Base-by-base conservation (phyloP, 2,329 filamentous ascomycete species). In the Fusarium cicatricum region DNA sequence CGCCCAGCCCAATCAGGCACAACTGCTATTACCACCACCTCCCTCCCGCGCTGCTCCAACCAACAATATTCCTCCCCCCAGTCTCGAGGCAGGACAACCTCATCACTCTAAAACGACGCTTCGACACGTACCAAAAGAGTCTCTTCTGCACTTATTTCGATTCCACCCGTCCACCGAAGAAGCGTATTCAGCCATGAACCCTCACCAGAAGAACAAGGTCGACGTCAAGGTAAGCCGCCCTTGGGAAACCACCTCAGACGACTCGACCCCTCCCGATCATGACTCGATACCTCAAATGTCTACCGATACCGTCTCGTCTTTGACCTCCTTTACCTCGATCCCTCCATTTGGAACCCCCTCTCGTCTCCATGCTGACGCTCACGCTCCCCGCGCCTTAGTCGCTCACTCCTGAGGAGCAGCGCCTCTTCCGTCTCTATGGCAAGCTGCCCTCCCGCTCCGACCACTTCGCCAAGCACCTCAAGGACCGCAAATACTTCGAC, bases 401-500 rank as follows among this genome's bases (percentile, higher is more conserved):
- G 66, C 85, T 99, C 78, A 90, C 90, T 49, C 89, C 93, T 59
- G 95, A 99, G 72, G 95, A 99, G 83, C 93, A 97, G 79, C 91
- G 91, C 62, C 89, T 98, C 72, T 95, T 98, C 84, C 90, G 93
- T 65, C 89, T 98, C 64, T 99, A 99, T 78, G 95, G 95, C 79
- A 98, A 98, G 80, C 89, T 98, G 58, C 95, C 95, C 64, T 96
- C 90, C 77, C 95, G 95, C 77, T 96, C 93, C 76, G 94, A 97
- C 77, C 86, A 97, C 71, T 89, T 98, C 70, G 92, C 96, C 82
- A 98, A 98, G 83, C 96, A 98, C 75, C 86, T 98, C 74, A 97
- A 97, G 85, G 95, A 98, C 77, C 93, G 95, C 82, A 99, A 96
- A 81, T 97, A 97, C 81, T 97, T 97, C 78, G 92, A 97, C 81